Percentiles rank a stretch among this genome's conserved stretches.
phyloP scores from a whole-genome alignment of 495 filamentous ascomycete genomes.

The Chaetomium cochliodes region DNA sequence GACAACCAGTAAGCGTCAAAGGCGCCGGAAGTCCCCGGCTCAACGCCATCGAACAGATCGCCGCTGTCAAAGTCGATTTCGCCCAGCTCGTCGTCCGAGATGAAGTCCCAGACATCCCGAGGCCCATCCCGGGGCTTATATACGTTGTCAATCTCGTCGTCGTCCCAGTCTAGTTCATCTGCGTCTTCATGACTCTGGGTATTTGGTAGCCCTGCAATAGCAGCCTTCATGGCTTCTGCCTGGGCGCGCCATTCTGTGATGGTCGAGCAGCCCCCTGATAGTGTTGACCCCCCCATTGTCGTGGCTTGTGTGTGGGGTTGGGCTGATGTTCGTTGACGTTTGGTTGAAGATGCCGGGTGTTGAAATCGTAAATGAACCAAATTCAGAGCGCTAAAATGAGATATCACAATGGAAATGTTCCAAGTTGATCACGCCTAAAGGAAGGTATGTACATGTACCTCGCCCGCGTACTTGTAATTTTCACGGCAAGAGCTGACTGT shows the following conservation, averaged over 20 bases:
- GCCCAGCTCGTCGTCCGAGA: slow-evolving; percentile 68
- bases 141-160: slow-evolving; percentile 59
- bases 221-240: slow-evolving; percentile 48
- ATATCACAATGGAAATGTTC: background rate
- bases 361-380: background rate
- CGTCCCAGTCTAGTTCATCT: slow-evolving; percentile 31
- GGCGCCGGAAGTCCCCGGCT: slow-evolving; percentile 23
- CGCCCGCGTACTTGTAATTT: too few relatives aligned
- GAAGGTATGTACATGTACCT: too few relatives aligned
- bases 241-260: slow-evolving; percentile 45
- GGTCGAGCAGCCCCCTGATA: slow-evolving; percentile 3
- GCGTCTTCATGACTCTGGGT: background rate
- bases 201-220: slow-evolving; percentile 37
- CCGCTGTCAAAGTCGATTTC: slow-evolving; percentile 46
- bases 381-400: background rate
- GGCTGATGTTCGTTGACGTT: background rate
- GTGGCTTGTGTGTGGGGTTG: background rate
- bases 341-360: background rate
- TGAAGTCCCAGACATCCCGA: slow-evolving; percentile 88
- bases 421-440: background rate
- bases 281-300: slow-evolving; percentile 21
- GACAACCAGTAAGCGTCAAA: slow-evolving; percentile 62
- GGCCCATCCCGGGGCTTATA: slow-evolving; percentile 60
- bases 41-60: slow-evolving; percentile 41
- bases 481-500: background rate